phyloP scores from a whole-genome alignment of 2,329 filamentous ascomycete genomes.

The Colletotrichum horii region DNA sequence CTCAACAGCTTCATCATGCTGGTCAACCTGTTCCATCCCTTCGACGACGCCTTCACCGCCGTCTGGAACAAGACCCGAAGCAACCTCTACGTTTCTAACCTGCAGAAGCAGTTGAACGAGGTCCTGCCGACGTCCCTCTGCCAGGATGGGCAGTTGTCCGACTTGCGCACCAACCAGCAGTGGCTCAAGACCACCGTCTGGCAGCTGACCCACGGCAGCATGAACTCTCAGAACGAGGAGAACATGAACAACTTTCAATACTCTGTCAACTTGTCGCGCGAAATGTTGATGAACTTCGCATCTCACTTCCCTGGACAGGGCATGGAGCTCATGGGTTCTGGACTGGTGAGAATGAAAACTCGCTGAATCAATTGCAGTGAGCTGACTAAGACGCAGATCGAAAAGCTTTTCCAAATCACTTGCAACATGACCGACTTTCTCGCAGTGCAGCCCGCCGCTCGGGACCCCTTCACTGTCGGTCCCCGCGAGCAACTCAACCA shows the following conservation, averaged over 20 bases:
- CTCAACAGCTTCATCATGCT: constrained; percentile 64
- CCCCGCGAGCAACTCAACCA: constrained; percentile 78
- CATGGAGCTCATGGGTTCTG: constrained; percentile 77
- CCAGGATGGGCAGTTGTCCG: constrained; percentile 58
- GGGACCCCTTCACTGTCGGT: constrained; percentile 67
- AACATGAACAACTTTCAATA: constrained; percentile 64
- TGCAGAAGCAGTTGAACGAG: constrained; percentile 69
- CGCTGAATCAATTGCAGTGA: not conserved
- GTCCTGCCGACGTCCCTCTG: constrained; percentile 57
- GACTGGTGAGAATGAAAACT: constrained; percentile 57
- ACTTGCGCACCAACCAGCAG: constrained; percentile 64
- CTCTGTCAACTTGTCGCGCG: constrained; percentile 65
- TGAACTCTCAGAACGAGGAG: constrained; percentile 52
- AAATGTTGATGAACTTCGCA: constrained; percentile 69
- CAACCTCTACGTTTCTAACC: constrained; percentile 60
- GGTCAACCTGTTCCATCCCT: constrained; percentile 67
- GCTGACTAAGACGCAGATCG: constrained; percentile 55
- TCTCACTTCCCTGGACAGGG: constrained; percentile 74
- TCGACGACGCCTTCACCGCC: constrained; percentile 68
- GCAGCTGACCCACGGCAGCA: constrained; percentile 64
- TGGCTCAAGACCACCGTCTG: constrained; percentile 70
- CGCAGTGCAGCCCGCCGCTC: constrained; percentile 63
- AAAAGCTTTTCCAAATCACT: constrained; percentile 81
- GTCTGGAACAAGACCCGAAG: constrained; percentile 70
- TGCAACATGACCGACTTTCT: constrained; percentile 77